A percentile compares a stretch with the other conserved stretches of the same genome.
These are phyloP conservation scores for Arthroderma uncinatum DNA, from an alignment of 2,329 filamentous ascomycete species.

Conservation along the genomic window DNA sequence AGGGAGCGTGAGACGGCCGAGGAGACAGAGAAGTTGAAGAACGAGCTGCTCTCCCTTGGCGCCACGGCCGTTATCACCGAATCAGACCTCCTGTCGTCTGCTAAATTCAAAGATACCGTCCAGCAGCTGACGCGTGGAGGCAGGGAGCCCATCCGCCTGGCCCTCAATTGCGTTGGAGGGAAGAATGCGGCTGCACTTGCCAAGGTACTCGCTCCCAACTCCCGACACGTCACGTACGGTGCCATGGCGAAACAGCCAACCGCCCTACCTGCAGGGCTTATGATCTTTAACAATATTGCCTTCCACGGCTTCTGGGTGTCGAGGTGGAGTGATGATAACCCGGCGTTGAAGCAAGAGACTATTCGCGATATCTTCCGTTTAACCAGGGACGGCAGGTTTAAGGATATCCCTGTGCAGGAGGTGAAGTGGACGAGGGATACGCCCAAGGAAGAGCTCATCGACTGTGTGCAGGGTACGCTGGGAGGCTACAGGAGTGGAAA, in stretches of 20 bases:
- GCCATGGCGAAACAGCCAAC: slow-evolving; percentile 88
- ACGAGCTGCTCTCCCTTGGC: slow-evolving; percentile 50
- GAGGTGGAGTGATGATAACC: slow-evolving; percentile 69
- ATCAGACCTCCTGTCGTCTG: slow-evolving; percentile 40
- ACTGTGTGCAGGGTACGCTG: slow-evolving; percentile 71
- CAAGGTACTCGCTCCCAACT: slow-evolving; percentile 57
- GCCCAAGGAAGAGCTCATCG: slow-evolving; percentile 53
- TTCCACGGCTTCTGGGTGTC: slow-evolving; percentile 95
- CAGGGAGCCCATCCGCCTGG: slow-evolving; percentile 61
- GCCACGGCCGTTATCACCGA: slow-evolving; percentile 54
- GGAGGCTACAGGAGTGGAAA: slow-evolving; percentile 79
- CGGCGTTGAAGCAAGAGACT: slow-evolving; percentile 62
- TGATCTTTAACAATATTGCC: slow-evolving; percentile 86
- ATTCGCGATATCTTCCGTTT: slow-evolving; percentile 75
- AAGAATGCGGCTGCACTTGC: slow-evolving; percentile 70
- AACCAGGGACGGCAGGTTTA: slow-evolving; percentile 64
- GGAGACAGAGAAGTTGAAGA: slow-evolving; percentile 53
- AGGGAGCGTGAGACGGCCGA: slow-evolving; percentile 56
- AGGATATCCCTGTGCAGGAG: slow-evolving; percentile 70
- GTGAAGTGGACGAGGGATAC: slow-evolving; percentile 77
- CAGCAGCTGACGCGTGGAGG: slow-evolving; percentile 62
- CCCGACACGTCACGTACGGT: slow-evolving; percentile 82
- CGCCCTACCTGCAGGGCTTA: slow-evolving; percentile 63
- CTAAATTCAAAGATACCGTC: slow-evolving; percentile 39
- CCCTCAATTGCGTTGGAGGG: slow-evolving; percentile 87